Conservation (phyloP, 352 stramenopile genomes). For the Phytopythium delawarense region DNA sequence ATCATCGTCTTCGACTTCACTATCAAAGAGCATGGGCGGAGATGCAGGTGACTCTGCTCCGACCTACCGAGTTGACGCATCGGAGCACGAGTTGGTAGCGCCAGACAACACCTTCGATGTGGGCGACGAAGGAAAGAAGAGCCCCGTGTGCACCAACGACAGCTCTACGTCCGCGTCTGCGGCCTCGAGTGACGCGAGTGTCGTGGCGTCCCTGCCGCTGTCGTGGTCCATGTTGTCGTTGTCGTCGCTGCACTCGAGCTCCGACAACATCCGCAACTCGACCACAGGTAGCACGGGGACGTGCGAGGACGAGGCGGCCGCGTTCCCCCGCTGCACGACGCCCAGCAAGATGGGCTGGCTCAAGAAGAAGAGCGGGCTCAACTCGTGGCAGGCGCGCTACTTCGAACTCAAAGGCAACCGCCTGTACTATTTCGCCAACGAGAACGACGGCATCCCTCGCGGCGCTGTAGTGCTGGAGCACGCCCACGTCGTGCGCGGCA, state of each 20-base stretch:
- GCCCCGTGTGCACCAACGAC: conserved; percentile 18
- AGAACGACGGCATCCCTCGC: conserved; percentile 65
- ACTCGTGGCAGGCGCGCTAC: conserved; percentile 71
- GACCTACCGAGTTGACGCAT: background rate
- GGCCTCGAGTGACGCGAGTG: conserved; percentile 23
- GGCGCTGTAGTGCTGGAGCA: conserved; percentile 72
- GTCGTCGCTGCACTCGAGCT: conserved; percentile 27
- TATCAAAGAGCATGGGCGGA: background rate
- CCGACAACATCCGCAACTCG: conserved; percentile 17
- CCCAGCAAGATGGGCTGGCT: conserved; percentile 74
- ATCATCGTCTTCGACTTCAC: background rate
- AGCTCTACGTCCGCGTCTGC: background rate
- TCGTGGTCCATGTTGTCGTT: conserved; percentile 67
- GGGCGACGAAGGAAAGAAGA: conserved; percentile 9
- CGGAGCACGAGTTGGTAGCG: background rate
- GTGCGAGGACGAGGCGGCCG: conserved; percentile 11
- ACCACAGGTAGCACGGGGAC: conserved; percentile 15
- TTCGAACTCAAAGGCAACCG: conserved; percentile 82
- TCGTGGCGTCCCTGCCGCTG: conserved; percentile 35
- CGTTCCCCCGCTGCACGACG: conserved; percentile 17
- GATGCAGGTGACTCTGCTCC: background rate
- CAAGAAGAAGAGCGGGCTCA: conserved; percentile 79
- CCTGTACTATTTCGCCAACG: conserved; percentile 73
- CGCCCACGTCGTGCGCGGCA: conserved; percentile 56
- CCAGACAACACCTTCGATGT: background rate